Conservation (phyloP, 2,329 filamentous ascomycete species). For the Calonectria pseudoturangicola region DNA sequence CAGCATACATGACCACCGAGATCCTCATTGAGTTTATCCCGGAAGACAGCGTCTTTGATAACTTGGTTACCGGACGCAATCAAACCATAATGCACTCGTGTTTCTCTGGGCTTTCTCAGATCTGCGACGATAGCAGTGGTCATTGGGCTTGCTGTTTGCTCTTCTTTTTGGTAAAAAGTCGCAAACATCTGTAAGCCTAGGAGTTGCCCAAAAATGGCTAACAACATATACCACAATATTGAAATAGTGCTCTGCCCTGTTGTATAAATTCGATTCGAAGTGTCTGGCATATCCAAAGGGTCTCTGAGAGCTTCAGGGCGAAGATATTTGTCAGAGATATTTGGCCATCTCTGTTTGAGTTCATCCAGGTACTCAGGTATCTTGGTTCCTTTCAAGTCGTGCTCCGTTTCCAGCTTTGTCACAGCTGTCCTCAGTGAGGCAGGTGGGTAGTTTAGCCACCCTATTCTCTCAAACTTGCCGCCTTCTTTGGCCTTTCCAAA, state of each 20-base stretch:
- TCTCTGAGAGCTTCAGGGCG: background rate
- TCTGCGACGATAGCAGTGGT: background rate
- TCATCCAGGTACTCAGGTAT: constrained; percentile 28
- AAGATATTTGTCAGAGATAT: constrained; percentile 27
- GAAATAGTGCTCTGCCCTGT: background rate
- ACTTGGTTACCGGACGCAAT: constrained; percentile 3
- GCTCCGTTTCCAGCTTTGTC: constrained; percentile 28
- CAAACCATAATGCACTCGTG: constrained; percentile 1
- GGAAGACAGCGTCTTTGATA: constrained; percentile 8
- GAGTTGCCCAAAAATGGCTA: background rate
- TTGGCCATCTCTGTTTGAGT: constrained; percentile 25
- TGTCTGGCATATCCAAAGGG: background rate
- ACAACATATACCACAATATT: background rate
- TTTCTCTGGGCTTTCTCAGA: background rate
- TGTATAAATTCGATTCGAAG: background rate
- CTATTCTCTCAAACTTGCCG: constrained; percentile 25
- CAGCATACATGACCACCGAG: background rate
- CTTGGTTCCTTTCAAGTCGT: constrained; percentile 18
- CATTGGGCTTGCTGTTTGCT: no score
- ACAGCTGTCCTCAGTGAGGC: constrained; percentile 23
- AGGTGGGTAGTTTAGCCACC: constrained; percentile 28
- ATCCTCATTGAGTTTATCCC: background rate
- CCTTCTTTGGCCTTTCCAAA: constrained; percentile 34
- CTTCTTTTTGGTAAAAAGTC: no score
- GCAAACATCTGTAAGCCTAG: no score